phyloP scores from a whole-genome alignment of 75 land plant species.

The Cryptomeria japonica region DNA sequence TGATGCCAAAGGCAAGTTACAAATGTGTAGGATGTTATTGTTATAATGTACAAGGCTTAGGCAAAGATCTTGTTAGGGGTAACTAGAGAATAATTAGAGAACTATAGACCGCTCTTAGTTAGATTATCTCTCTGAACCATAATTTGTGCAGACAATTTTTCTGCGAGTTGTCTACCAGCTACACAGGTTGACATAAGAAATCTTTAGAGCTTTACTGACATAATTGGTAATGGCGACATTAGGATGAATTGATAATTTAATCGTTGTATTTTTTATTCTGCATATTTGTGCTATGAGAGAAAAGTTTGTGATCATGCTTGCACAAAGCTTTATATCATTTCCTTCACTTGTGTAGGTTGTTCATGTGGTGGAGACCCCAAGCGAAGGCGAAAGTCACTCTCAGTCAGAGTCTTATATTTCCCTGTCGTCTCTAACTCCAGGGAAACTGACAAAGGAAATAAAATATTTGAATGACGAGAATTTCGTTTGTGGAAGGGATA shows the following conservation, averaged over 20 bases:
- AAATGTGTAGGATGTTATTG: neutral
- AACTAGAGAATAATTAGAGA: no score
- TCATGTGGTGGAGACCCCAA: slow-evolving; percentile 79
- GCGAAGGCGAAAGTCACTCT: slow-evolving; percentile 20
- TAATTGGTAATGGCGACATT: neutral
- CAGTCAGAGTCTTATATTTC: slow-evolving; percentile 59
- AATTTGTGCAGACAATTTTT: neutral
- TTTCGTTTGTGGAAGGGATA: slow-evolving; percentile 61
- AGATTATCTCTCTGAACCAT: neutral
- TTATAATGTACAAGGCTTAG: neutral
- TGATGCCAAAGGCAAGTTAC: neutral
- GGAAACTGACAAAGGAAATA: slow-evolving; percentile 62
- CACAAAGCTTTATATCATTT: neutral
- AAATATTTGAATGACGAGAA: slow-evolving; percentile 49
- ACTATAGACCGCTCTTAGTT: neutral
- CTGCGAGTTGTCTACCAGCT: neutral
- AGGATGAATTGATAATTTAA: neutral
- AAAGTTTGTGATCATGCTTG: neutral
- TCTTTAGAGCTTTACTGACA: neutral
- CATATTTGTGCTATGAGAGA: neutral
- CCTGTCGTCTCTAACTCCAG: slow-evolving; percentile 78
- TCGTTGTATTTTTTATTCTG: neutral
- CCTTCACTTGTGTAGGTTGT: slow-evolving; percentile 53
- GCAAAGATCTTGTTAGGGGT: no score
- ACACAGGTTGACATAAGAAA: neutral